phyloP scores from a whole-genome alignment of 768 basidiomycete genomes.

The Tremella fuciformis region DNA sequence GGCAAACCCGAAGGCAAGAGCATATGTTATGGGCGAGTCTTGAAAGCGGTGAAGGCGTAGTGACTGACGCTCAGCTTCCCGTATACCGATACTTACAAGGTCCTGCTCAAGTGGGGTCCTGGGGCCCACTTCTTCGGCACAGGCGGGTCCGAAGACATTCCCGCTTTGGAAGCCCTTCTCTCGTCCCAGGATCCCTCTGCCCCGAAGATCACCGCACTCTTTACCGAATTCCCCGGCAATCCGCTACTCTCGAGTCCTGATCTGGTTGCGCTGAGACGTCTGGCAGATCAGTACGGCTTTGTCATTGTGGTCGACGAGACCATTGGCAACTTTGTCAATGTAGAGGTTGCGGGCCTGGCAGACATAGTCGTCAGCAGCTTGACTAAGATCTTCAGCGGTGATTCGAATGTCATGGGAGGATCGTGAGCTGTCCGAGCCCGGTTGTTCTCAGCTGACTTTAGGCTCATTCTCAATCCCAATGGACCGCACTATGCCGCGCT shows the following conservation, averaged over 20 bases:
- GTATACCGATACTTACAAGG: conserved; percentile 90
- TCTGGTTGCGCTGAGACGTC: conserved; percentile 65
- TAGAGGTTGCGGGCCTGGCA: conserved; percentile 77
- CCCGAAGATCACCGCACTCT: conserved; percentile 72
- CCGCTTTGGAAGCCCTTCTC: conserved; percentile 66
- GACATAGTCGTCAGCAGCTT: conserved; percentile 90
- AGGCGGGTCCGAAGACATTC: conserved; percentile 72
- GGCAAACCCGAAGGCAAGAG: conserved; percentile 64
- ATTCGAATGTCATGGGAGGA: conserved; percentile 95
- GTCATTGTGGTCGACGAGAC: conserved; percentile 89
- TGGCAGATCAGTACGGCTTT: conserved; percentile 87
- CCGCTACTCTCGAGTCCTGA: conserved; percentile 84
- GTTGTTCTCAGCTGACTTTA: conserved; percentile 46
- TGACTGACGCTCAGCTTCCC: conserved; percentile 67
- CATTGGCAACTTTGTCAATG: conserved; percentile 89
- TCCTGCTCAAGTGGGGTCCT: conserved; percentile 92
- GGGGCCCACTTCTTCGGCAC: conserved; percentile 84
- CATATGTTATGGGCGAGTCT: conserved; percentile 83
- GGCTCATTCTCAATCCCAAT: conserved; percentile 81
- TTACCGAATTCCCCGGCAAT: conserved; percentile 94
- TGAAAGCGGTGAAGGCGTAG: background rate
- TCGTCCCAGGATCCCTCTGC: conserved; percentile 47
- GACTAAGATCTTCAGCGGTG: conserved; percentile 92
- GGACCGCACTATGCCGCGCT: conserved; percentile 67
- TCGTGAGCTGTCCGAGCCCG: conserved; percentile 60